Evolutionary conservation across 108 stramenopile species (phyloP).

Genomic region (Fragilaria radians): DNA sequence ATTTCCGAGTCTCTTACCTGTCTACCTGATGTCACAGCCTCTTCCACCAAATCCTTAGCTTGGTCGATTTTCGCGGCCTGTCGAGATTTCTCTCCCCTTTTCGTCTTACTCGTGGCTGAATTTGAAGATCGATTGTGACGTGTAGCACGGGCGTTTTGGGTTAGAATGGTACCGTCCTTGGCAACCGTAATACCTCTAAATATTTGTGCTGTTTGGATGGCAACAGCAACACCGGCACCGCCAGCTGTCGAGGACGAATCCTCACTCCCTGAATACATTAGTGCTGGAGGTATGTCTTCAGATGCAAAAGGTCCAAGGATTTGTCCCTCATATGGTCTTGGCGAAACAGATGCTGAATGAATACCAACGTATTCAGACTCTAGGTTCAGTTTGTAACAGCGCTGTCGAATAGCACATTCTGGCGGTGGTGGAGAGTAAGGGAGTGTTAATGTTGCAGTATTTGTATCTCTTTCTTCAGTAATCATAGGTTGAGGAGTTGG

Average conservation of each 20-base stretch:
- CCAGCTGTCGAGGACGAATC: slow-evolving; percentile 26
- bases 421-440: slow-evolving; percentile 35
- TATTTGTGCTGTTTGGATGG: slow-evolving; percentile 73
- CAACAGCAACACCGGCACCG: slow-evolving; percentile 31
- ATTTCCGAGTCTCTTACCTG: neutral
- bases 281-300: slow-evolving; percentile 34
- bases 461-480: slow-evolving; percentile 29
- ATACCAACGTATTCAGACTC: slow-evolving; percentile 33
- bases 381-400: slow-evolving; percentile 79
- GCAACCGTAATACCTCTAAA: slow-evolving; percentile 77
- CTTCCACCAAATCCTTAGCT: slow-evolving; percentile 82
- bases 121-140: slow-evolving; percentile 50
- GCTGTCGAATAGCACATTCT: slow-evolving; percentile 38
- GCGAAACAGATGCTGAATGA: slow-evolving; percentile 4
- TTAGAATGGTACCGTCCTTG: slow-evolving; percentile 63
- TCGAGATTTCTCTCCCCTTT: slow-evolving; percentile 68
- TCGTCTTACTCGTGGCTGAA: slow-evolving; percentile 47
- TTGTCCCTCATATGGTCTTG: slow-evolving; percentile 1
- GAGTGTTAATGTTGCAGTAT: neutral
- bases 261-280: slow-evolving; percentile 39
- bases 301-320: slow-evolving; percentile 32
- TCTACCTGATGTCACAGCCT: slow-evolving; percentile 47
- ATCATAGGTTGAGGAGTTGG: slow-evolving; percentile 39
- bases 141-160: slow-evolving; percentile 71
- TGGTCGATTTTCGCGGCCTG: slow-evolving; percentile 87